Evolutionary conservation across 768 basidiomycete genomes (phyloP), one percentile per base, ranked within the genome.

Genomic region (Lentinula aciculospora): DNA sequence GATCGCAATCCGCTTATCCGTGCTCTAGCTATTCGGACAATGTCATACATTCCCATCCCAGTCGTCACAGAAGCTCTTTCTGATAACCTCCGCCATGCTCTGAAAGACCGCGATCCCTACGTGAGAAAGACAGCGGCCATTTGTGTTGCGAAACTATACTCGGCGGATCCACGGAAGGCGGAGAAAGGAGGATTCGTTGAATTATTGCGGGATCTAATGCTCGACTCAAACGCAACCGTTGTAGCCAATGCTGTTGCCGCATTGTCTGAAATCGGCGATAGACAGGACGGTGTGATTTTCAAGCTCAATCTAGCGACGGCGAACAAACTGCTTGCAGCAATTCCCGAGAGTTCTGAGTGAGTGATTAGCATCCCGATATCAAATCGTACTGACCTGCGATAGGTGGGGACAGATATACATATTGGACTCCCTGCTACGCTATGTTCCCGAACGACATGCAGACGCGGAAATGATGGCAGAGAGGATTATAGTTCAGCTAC

Each of bases 331-430:
- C 82, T 98, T 9, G 80, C 91, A 12, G 97, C 97, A 1, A 78
- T 98, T 59, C 86, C 86, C 23, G 97, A 98, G 75, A 97, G 95
- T 66, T 98, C 96, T 58, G 97, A 98, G 97, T 98, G 68, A 64
- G 94, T 85, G 27, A 19, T 23, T 15, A 54, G 27, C 31, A 9
- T 42, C 29, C 32, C 13, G 21, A 17, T 23, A 32, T 45, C 15
- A 10, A 4, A 15, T 44, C 28, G 15, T 32, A 21, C n/a, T 19
- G 8, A 56, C 27, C 15, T 12, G 19, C 54, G 12, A 44, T 68
- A 99, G 96, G 71, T 99, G 97, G 97, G 96, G 96, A 0, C 95
- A 98, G 71, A 94, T 98, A 53, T 99, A 98, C 68, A 98, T 99
- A 62, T 78, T 99, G 40, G 97, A 99, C 69, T 92, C 92, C 1